Base-by-base conservation (phyloP, 257 asterid species). In the Phtheirospermum japonicum region DNA sequence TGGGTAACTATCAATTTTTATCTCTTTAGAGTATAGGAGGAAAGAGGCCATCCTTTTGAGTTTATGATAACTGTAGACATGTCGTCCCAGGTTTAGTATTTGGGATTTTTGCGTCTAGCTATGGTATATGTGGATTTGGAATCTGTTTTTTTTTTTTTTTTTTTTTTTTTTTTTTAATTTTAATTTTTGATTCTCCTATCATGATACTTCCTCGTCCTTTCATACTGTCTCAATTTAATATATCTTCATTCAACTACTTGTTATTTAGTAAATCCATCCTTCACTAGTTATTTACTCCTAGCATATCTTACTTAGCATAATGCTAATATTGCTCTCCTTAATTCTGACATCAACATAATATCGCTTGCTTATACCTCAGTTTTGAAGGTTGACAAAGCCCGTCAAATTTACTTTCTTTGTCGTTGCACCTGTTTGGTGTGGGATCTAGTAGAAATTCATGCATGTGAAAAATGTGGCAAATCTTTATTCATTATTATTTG, bases 401-500 rank as follows among this genome's bases (percentile, higher is more conserved):
- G 14, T 42, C 34, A 26, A 40, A 19, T 28, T 63, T 16, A 59
- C 23, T 40, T 33, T 36, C 59, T 42, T 23, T 19, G 59, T 14
- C 62, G 33, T 16, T 20, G 20, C 20, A 19, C 50, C 57, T 51
- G 28, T 57, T 57, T 32, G 54, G 10, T 1, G 33, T 37, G 40
- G 19, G 30, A 8, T 43, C 26, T 52, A 45, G 61, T 55, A 28
- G 46, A 57, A 67, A 32, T 55, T 48, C 64, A 40, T 63, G 64
- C 48, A 34, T 67, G 63, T 63, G n/a, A 19, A 19, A 20, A 65
- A 33, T 52, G 30, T 69, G 60, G 56, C 34, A 30, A 10, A 64
- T 50, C 63, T 34, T 65, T 64, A 57, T 56, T 48, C 46, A 57
- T 60, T 49, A 32, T 72, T 69, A 73, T 75, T 63, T 66, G 57